These are phyloP conservation scores for Cajanus cajan DNA, from an alignment of 306 rosid genomes.

Conservation along the genomic window DNA sequence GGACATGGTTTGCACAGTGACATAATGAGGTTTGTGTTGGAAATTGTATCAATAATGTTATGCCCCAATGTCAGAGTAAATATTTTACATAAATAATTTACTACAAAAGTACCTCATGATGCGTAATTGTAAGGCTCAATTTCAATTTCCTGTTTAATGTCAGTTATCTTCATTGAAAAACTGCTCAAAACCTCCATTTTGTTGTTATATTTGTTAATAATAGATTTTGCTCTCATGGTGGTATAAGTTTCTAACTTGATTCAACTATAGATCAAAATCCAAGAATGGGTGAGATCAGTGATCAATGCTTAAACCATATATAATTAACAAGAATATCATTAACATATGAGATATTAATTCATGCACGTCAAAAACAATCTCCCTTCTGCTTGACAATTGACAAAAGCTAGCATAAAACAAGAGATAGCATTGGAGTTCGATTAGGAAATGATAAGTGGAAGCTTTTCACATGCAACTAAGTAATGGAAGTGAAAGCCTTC, in stretches of 20 bases:
- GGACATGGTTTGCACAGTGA: constrained; percentile 37
- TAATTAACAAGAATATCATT: neutral
- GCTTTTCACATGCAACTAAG: constrained; percentile 21
- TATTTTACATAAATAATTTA: constrained; percentile 23
- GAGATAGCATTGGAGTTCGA: neutral
- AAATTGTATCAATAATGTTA: constrained; percentile 54
- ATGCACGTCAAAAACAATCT: neutral
- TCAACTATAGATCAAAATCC: constrained; percentile 5
- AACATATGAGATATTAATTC: neutral
- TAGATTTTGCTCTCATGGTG: neutral
- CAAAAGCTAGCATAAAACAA: neutral
- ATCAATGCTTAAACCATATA: neutral
- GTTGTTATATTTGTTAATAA: neutral
- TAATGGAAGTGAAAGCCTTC: constrained; percentile 25
- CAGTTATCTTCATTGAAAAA: constrained; percentile 6
- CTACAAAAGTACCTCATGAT: constrained; percentile 26
- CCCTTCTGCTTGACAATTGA: neutral
- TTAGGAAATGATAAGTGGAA: neutral
- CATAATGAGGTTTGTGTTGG: constrained; percentile 56
- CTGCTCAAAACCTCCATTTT: neutral
- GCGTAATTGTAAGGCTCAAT: constrained; percentile 9
- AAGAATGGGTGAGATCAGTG: neutral
- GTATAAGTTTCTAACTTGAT: neutral
- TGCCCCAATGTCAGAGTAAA: constrained; percentile 38
- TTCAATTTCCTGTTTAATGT: constrained; percentile 25